phyloP scores from a whole-genome alignment of 768 basidiomycete species.

The Termitomyces sp. region DNA sequence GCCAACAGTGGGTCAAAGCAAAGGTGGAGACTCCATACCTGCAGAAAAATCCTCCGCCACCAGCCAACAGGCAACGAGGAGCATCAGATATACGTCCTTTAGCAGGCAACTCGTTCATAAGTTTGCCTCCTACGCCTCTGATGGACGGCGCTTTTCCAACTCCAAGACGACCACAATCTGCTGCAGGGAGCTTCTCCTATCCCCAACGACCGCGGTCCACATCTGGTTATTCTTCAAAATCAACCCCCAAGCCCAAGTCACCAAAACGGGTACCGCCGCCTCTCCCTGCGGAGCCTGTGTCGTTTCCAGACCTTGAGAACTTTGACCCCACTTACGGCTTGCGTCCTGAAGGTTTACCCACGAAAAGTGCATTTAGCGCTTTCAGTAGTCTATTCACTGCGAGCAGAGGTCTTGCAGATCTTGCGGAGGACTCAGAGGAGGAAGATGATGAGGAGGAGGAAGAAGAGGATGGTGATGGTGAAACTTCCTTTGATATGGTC shows the following conservation, averaged over 20 bases:
- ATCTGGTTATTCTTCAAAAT: constrained; percentile 29
- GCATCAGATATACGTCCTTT: constrained; percentile 33
- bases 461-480: constrained; percentile 30
- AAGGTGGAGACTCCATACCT: constrained; percentile 92
- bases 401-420: constrained; percentile 69
- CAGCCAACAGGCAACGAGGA: constrained; percentile 19
- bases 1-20: constrained; percentile 93
- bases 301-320: constrained; percentile 57
- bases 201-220: constrained; percentile 31
- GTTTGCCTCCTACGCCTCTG: constrained; percentile 12
- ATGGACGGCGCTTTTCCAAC: not conserved
- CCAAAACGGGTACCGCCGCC: constrained; percentile 13
- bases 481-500: constrained; percentile 52
- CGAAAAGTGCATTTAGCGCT: constrained; percentile 73
- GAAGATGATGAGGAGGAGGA: constrained; percentile 31
- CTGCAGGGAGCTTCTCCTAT: constrained; percentile 6
- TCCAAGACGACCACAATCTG: constrained; percentile 9
- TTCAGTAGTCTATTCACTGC: constrained; percentile 71
- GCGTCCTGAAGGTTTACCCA: constrained; percentile 85
- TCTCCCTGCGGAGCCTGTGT: constrained; percentile 20
- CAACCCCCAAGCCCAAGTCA: constrained; percentile 16
- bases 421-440: constrained; percentile 61
- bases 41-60: constrained; percentile 41
- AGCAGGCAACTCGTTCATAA: constrained; percentile 29
- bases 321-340: constrained; percentile 97